phyloP scores from a whole-genome alignment of 1,284 basidiomycete species.

The Inonotus obliquus region DNA sequence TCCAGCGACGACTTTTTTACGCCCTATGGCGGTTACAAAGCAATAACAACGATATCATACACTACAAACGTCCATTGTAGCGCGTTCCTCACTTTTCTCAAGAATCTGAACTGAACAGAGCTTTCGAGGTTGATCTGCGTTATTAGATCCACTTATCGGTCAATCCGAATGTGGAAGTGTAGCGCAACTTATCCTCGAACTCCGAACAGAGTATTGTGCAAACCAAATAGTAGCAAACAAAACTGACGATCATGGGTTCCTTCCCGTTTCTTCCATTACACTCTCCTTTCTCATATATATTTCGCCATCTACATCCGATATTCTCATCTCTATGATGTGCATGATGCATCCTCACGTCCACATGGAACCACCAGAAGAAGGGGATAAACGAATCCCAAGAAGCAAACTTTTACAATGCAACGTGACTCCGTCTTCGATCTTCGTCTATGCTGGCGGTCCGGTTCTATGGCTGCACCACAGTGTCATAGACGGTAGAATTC shows the following conservation, averaged over 20 bases:
- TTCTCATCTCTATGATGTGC: neutral
- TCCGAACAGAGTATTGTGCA: too few relatives aligned
- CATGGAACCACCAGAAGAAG: neutral
- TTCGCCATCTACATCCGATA: neutral
- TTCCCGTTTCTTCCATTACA: too few relatives aligned
- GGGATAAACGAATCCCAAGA: neutral
- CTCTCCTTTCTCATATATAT: neutral
- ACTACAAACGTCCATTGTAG: neutral
- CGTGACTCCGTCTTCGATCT: neutral
- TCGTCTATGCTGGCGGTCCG: neutral
- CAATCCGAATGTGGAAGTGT: too few relatives aligned
- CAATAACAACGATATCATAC: neutral
- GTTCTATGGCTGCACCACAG: neutral
- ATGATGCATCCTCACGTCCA: neutral
- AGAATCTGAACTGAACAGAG: neutral
- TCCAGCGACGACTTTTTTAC: too few relatives aligned
- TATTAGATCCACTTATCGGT: too few relatives aligned
- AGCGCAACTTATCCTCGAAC: too few relatives aligned
- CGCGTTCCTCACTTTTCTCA: neutral
- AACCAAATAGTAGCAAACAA: too few relatives aligned
- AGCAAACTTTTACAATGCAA: neutral
- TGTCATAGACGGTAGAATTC: neutral
- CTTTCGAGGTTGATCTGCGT: too few relatives aligned
- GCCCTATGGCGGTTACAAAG: too few relatives aligned
- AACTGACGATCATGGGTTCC: too few relatives aligned